Evolutionary conservation across 2,329 filamentous ascomycete species (phyloP).

Genomic region (Aspergillus texensis): DNA sequence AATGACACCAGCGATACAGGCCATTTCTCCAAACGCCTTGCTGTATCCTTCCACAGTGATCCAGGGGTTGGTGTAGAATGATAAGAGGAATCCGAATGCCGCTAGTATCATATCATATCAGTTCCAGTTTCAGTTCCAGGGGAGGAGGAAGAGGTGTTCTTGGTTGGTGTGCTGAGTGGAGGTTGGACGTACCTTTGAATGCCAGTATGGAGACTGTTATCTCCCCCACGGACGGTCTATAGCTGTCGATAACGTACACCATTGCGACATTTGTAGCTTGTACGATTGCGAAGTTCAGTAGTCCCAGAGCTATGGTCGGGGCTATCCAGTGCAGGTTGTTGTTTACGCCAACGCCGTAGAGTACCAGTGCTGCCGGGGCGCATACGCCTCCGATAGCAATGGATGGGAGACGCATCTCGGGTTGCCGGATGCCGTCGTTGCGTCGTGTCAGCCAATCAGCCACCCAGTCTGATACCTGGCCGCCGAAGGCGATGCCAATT

Average conservation of each 20-base stretch:
- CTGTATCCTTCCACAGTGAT: constrained; percentile 9
- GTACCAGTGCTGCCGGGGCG: constrained; percentile 29
- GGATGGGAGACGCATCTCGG: constrained; percentile 13
- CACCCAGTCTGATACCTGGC: background rate
- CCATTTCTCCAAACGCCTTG: constrained; percentile 13
- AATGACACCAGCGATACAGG: background rate
- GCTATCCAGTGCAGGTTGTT: constrained; percentile 53
- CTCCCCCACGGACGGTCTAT: constrained; percentile 11
- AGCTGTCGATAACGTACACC: constrained; percentile 15
- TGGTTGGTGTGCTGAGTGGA: background rate
- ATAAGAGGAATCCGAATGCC: constrained; percentile 14
- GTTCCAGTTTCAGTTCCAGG: background rate
- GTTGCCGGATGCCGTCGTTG: background rate
- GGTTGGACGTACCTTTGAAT: constrained; percentile 10
- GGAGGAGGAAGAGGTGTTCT: background rate
- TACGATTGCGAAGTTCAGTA: background rate
- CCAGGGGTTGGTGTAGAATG: constrained; percentile 18
- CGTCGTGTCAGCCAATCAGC: background rate
- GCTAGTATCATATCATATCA: constrained; percentile 1
- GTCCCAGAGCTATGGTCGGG: constrained; percentile 54
- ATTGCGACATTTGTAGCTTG: constrained; percentile 2
- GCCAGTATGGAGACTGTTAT: constrained; percentile 9
- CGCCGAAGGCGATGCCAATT: background rate
- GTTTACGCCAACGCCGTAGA: constrained; percentile 38
- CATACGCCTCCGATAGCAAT: constrained; percentile 26